These are phyloP conservation scores for Lantana camara DNA, from an alignment of 257 asterid species.

Conservation along the genomic window DNA sequence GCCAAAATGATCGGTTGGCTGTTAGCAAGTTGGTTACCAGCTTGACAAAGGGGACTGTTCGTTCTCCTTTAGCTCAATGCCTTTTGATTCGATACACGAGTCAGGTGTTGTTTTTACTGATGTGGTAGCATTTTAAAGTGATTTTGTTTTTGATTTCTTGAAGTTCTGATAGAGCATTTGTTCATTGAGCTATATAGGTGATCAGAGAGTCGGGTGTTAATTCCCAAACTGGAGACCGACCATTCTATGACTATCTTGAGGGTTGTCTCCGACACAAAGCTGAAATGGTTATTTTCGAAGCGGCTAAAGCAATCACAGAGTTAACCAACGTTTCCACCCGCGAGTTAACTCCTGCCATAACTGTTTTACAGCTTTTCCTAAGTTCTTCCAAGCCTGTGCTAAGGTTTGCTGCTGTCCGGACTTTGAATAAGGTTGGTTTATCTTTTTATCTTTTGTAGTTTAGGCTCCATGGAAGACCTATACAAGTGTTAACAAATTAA, in stretches of 20 bases:
- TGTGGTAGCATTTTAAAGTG: slow-evolving; percentile 20
- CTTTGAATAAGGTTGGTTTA: slow-evolving; percentile 78
- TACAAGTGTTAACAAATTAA: too few relatives aligned
- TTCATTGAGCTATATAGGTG: slow-evolving; percentile 51
- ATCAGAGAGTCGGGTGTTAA: slow-evolving; percentile 79
- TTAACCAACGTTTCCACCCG: slow-evolving; percentile 78
- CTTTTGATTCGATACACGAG: slow-evolving; percentile 91
- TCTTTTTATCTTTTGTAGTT: neutral
- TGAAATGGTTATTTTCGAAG: slow-evolving; percentile 95
- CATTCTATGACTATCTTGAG: slow-evolving; percentile 93
- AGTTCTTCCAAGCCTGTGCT: slow-evolving; percentile 95
- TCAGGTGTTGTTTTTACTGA: slow-evolving; percentile 55
- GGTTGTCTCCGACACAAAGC: slow-evolving; percentile 95
- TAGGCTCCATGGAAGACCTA: too few relatives aligned
- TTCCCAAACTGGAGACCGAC: slow-evolving; percentile 79
- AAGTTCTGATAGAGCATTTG: slow-evolving; percentile 25
- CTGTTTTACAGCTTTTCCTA: slow-evolving; percentile 84
- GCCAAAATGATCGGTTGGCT: slow-evolving; percentile 95
- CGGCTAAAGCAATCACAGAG: slow-evolving; percentile 96
- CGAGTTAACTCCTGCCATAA: slow-evolving; percentile 92
- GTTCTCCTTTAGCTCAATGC: slow-evolving; percentile 95
- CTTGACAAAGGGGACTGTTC: slow-evolving; percentile 91
- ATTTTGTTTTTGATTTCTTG: slow-evolving; percentile 18
- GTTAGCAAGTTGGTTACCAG: slow-evolving; percentile 92
- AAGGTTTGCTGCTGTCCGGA: slow-evolving; percentile 96